Evolutionary conservation across 2,329 filamentous ascomycete species (phyloP), one percentile per base, ranked within the genome.

Genomic region (Plectosphaerella sp.): DNA sequence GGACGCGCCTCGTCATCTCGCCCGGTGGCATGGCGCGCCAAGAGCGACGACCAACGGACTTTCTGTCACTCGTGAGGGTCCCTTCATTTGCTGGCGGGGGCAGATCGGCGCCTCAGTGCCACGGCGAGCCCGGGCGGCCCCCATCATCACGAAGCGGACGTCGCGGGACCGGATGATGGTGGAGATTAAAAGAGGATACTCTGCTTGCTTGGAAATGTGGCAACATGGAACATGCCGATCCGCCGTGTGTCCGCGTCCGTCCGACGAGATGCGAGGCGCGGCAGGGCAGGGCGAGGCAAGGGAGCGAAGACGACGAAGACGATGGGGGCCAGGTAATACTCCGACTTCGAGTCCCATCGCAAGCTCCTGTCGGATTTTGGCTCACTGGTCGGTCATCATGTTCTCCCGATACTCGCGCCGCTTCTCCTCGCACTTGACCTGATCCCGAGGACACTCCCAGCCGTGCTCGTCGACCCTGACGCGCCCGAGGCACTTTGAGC

Each of bases 401-500:
- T 54, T 56, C 48, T 57, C 52, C n/a, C 56, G 56, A 18, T 54
- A 52, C 41, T 57, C 56, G 24, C 56, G 56, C 39, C 56, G 56
- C 39, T 45, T 57, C 35, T 52, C 50, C 42, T 57, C 56, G 41
- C 50, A 51, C 46, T 57, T 56, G 56, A 42, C 43, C 42, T 51
- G 45, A 33, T 56, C 54, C 22, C 46, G 43, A 11, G 68, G 65
- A 62, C 80, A 83, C 45, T 71, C 67, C 58, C 71, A 81, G 20
- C 69, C 70, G 39, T 68, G 54, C 48, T 63, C 61, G 16, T 66
- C 63, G 52, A 77, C 63, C 50, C 64, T 58, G 51, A 81, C 71
- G 43, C 78, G 68, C 52, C 58, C 58, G 41, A 83, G 73, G 58
- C 80, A 83, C 52, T 74, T 74, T 46, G 71, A 67, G 63, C 80